phyloP scores from a whole-genome alignment of 1,139 yeast species.

The Spencermartinsiella ligniputridi region DNA sequence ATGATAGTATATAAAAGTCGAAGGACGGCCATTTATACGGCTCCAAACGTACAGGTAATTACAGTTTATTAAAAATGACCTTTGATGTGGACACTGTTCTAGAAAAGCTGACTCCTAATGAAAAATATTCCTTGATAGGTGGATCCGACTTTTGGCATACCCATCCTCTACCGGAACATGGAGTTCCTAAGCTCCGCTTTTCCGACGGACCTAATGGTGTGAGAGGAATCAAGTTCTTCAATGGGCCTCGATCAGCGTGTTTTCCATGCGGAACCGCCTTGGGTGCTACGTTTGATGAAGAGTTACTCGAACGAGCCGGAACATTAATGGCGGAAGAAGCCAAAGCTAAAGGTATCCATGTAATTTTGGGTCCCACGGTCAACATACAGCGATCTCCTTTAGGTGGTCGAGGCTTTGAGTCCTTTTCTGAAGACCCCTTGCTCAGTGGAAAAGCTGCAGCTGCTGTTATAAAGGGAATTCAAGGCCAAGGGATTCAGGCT shows the following conservation, averaged over 20 bases:
- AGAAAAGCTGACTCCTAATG: conserved; percentile 42
- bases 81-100: conserved; percentile 43
- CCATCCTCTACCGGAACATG: conserved; percentile 43
- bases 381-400: conserved; percentile 43
- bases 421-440: conserved; percentile 59
- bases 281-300: conserved; percentile 42
- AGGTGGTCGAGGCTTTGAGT: conserved; percentile 64
- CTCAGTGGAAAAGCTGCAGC: conserved; percentile 52
- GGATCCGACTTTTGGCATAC: conserved; percentile 47
- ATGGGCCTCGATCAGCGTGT: conserved; percentile 47
- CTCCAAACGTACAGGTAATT: no score
- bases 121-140: conserved; percentile 44
- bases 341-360: conserved; percentile 45
- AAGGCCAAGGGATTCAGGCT: conserved; percentile 48
- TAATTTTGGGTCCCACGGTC: conserved; percentile 51
- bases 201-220: conserved; percentile 56
- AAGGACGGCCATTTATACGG: no score
- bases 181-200: conserved; percentile 38
- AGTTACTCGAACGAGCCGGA: conserved; percentile 43
- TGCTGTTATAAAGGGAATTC: conserved; percentile 50
- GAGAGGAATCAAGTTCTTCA: conserved; percentile 48
- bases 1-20: no score
- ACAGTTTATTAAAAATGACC: no score
- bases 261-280: conserved; percentile 49
- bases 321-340: conserved; percentile 48